phyloP scores from a whole-genome alignment of 1,139 yeast genomes.

The Sugiyamaella xylanicola region DNA sequence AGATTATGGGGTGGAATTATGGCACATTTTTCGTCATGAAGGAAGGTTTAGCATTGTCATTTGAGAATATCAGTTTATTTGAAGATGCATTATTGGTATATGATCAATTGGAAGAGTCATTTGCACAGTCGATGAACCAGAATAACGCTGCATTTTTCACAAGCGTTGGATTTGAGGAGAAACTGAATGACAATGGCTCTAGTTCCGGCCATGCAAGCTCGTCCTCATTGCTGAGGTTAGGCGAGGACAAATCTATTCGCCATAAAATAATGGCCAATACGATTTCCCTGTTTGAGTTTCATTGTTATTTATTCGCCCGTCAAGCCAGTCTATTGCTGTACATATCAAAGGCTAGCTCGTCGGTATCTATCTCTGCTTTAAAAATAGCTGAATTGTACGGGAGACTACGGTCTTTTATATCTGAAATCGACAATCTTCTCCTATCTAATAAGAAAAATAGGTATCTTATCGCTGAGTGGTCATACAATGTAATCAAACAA shows the following conservation, averaged over 20 bases:
- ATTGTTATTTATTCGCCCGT: slow-evolving; percentile 47
- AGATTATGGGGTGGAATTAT: slow-evolving; percentile 48
- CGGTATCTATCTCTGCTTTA: slow-evolving; percentile 45
- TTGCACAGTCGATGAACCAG: slow-evolving; percentile 32
- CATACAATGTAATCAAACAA: slow-evolving; percentile 40
- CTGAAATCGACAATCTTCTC: slow-evolving; percentile 44
- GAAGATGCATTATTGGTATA: slow-evolving; percentile 60
- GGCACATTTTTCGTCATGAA: slow-evolving; percentile 49
- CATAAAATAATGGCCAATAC: slow-evolving; percentile 44
- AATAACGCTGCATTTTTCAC: slow-evolving; percentile 36
- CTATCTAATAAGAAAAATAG: slow-evolving; percentile 32
- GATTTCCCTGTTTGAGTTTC: slow-evolving; percentile 47
- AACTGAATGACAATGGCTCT: slow-evolving; percentile 6
- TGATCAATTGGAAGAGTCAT: slow-evolving; percentile 45
- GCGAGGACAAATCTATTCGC: slow-evolving; percentile 40
- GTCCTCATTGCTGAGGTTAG: slow-evolving; percentile 36
- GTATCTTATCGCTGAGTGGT: slow-evolving; percentile 42
- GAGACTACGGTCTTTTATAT: slow-evolving; percentile 46
- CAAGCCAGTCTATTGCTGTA: slow-evolving; percentile 44
- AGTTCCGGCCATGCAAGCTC: slow-evolving; percentile 28
- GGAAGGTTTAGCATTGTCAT: slow-evolving; percentile 51
- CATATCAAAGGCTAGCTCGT: slow-evolving; percentile 38
- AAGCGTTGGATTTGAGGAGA: slow-evolving; percentile 38
- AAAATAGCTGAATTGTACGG: slow-evolving; percentile 40
- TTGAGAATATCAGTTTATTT: slow-evolving; percentile 54